Base-by-base conservation (phyloP, 2,329 filamentous ascomycete genomes). In the Trichoderma sp. region DNA sequence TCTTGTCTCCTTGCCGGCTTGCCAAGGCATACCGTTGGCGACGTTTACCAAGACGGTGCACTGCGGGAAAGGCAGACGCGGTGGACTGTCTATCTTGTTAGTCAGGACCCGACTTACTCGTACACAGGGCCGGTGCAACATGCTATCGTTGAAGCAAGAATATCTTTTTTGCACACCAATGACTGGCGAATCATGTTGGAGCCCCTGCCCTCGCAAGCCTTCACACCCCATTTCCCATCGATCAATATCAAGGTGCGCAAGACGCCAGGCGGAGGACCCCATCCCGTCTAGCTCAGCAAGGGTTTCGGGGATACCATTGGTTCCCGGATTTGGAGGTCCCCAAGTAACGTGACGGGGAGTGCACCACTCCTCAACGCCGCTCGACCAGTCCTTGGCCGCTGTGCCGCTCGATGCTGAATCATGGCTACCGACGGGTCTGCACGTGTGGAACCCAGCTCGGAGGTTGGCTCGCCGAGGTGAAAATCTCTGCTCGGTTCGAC, bases 251-350 rank as follows among this genome's bases (percentile, higher is more conserved):
- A 52, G 21, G 26, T 43, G 58, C 28, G 45, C 58, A 62, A 47
- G 28, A 47, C 41, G 41, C 48, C 50, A 45, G 60, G 48, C 39
- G 19, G 34, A 51, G 50, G 50, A 9, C 26, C 26, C 59, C 50
- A 34, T 63, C 48, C 45, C 60, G 50, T 69, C 72, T 68, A 68
- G 64, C 51, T 65, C 68, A 57, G 66, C 75, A 76, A 67, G 76
- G 77, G 71, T 72, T 71, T 71, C 56, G n/a, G 34, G n/a, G 30
- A 58, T 59, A 48, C 66, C 44, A 79, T 78, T 79, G 77, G 77
- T 60, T 55, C 64, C 66, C 70, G 66, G 73, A 68, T 73, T 68
- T 69, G 47, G 68, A 70, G 68, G 69, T 69, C 71, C 73, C 68
- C 67, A 47, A 44, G 74, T 74, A 77, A 76, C 72, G 74, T 76